Conservation (phyloP, 1,284 basidiomycete species). For the Puccinia triticina region DNA sequence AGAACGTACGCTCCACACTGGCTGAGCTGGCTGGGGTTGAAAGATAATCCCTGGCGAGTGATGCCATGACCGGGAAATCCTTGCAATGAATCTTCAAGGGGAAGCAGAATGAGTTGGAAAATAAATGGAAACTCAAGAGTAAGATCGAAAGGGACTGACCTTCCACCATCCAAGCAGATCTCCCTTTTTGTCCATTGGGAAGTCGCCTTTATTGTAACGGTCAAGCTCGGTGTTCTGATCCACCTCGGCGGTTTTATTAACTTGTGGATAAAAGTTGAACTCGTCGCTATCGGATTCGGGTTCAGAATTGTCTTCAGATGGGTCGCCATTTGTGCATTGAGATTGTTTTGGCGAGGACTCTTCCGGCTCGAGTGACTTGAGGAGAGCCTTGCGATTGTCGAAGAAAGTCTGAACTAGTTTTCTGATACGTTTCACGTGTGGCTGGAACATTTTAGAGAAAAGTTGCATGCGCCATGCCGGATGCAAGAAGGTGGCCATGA, state of each 20-base stretch:
- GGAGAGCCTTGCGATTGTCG: background rate
- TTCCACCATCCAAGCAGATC: background rate
- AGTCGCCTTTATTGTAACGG: background rate
- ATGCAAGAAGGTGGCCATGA: constrained; percentile 10
- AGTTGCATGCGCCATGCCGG: constrained; percentile 4
- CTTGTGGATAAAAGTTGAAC: background rate
- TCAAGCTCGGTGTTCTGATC: constrained; percentile 12
- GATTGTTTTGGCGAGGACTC: too few relatives aligned
- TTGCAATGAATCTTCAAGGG: background rate
- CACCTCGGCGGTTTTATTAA: background rate
- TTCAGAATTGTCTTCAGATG: background rate
- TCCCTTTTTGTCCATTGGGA: constrained; percentile 17
- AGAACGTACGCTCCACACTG: background rate
- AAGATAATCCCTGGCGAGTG: constrained; percentile 1
- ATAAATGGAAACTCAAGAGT: background rate
- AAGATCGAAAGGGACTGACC: background rate
- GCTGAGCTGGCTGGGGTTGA: background rate
- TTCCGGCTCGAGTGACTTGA: too few relatives aligned
- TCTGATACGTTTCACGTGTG: background rate
- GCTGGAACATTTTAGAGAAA: background rate
- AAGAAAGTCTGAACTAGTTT: background rate
- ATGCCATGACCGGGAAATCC: constrained; percentile 16
- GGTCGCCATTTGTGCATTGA: background rate
- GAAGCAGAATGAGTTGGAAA: background rate
- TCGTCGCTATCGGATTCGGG: background rate